Conservation (phyloP, 2,329 filamentous ascomycete species). For the Fusarium aywerte region DNA sequence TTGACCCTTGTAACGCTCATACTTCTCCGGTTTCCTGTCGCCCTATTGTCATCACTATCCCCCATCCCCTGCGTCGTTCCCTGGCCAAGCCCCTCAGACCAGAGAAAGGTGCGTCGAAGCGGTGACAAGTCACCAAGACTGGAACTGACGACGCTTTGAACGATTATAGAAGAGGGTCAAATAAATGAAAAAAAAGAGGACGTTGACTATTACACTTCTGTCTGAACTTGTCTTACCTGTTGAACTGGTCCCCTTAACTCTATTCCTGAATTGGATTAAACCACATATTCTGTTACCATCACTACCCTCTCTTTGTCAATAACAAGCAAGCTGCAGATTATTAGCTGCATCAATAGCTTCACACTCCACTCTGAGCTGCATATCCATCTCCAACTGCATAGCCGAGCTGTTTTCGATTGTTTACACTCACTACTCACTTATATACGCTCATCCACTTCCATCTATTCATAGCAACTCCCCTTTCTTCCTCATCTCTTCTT, state of each 20-base stretch:
- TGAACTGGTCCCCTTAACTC: not conserved
- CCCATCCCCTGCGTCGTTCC: slow-evolving; percentile 39
- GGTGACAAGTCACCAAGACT: slow-evolving; percentile 36
- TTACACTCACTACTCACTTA: not conserved
- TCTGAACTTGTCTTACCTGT: not conserved
- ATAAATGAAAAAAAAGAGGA: slow-evolving; percentile 19
- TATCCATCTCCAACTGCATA: slow-evolving; percentile 14
- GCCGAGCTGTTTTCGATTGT: slow-evolving; percentile 12
- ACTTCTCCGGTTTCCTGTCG: slow-evolving; percentile 34
- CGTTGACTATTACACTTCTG: slow-evolving; percentile 9
- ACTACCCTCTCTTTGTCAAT: slow-evolving; percentile 7
- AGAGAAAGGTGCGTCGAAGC: slow-evolving; percentile 35
- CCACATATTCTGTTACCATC: not conserved
- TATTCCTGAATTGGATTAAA: not conserved
- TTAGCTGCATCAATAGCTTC: slow-evolving; percentile 27
- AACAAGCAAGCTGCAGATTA: slow-evolving; percentile 8
- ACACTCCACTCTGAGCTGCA: slow-evolving; percentile 32
- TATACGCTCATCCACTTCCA: slow-evolving; percentile 17
- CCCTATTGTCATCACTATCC: slow-evolving; percentile 29
- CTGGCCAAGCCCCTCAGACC: slow-evolving; percentile 29
- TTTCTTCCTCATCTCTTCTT: slow-evolving; percentile 7
- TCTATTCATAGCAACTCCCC: slow-evolving; percentile 7
- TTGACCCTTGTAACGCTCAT: slow-evolving; percentile 13
- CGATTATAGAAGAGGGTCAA: slow-evolving; percentile 9
- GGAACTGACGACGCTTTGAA: slow-evolving; percentile 10